A percentile compares a stretch with the other conserved stretches of the same genome.
Conservation (phyloP, 495 filamentous ascomycete species). For the Daldinia grandis region DNA sequence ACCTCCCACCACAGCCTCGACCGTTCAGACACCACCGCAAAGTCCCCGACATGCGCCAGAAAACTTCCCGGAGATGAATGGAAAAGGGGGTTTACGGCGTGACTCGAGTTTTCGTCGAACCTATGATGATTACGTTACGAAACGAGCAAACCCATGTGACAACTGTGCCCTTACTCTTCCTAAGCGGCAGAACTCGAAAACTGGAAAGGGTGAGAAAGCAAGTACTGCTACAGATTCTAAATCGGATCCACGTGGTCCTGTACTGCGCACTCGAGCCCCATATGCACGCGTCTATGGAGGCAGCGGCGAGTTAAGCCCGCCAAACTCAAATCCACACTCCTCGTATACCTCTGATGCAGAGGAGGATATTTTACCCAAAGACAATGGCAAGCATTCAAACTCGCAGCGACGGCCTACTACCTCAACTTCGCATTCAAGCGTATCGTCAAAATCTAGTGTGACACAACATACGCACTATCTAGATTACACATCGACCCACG, state of each 20-base stretch:
- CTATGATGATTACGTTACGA: constrained; percentile 65
- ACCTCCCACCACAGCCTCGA: constrained; percentile 45
- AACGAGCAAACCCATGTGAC: constrained; percentile 63
- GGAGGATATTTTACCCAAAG: constrained; percentile 47
- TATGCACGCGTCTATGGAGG: constrained; percentile 58
- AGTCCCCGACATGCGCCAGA: constrained; percentile 62
- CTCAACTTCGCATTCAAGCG: constrained; percentile 55
- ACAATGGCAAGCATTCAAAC: constrained; percentile 11
- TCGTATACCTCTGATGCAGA: constrained; percentile 58
- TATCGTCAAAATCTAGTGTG: constrained; percentile 52
- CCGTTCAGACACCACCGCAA: constrained; percentile 68
- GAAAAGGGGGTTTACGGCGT: constrained; percentile 48
- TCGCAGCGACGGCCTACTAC: constrained; percentile 40
- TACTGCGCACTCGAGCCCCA: constrained; percentile 58
- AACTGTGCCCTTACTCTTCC: constrained; percentile 70
- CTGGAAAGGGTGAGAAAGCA: constrained; percentile 36
- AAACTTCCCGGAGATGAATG: constrained; percentile 40
- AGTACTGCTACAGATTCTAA: constrained; percentile 39
- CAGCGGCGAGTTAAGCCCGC: constrained; percentile 50
- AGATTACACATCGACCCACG: constrained; percentile 86
- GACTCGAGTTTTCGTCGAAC: constrained; percentile 61
- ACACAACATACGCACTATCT: constrained; percentile 83
- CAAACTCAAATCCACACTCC: constrained; percentile 51
- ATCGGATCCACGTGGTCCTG: constrained; percentile 51
- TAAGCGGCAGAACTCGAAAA: constrained; percentile 55